phyloP scores from a whole-genome alignment of 805 yeast genomes.

The Myxozyma lipomycoides region DNA sequence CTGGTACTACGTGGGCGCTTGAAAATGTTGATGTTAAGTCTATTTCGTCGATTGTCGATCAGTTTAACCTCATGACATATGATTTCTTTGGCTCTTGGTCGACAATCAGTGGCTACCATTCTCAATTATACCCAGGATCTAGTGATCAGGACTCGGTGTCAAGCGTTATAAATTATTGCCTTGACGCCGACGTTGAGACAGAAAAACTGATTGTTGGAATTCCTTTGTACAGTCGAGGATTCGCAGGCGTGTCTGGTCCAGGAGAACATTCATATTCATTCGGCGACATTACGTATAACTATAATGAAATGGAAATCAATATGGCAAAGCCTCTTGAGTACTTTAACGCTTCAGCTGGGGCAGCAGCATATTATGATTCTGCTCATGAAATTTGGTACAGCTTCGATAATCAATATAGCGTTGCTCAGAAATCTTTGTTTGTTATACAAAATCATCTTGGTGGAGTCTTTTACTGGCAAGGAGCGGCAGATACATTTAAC shows the following conservation, averaged over 20 bases:
- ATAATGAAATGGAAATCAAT: slow-evolving; percentile 47
- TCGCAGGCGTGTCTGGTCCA: slow-evolving; percentile 42
- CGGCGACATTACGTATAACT: slow-evolving; percentile 46
- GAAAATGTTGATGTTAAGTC: slow-evolving; percentile 9
- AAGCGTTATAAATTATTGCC: slow-evolving; percentile 46
- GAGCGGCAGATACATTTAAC: slow-evolving; percentile 9
- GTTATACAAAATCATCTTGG: slow-evolving; percentile 49
- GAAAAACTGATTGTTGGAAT: slow-evolving; percentile 68
- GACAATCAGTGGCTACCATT: slow-evolving; percentile 55
- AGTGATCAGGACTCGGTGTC: slow-evolving; percentile 43
- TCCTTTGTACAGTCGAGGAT: slow-evolving; percentile 75
- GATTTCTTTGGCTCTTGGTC: slow-evolving; percentile 85
- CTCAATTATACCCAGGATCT: slow-evolving; percentile 55
- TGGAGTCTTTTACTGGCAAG: slow-evolving; percentile 86
- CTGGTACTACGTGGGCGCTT: slow-evolving; percentile 20
- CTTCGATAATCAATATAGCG: slow-evolving; percentile 62
- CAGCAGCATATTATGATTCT: slow-evolving; percentile 51
- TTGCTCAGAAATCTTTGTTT: slow-evolving; percentile 56
- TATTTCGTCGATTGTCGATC: slow-evolving; percentile 8
- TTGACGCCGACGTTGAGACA: slow-evolving; percentile 42
- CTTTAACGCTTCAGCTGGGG: slow-evolving; percentile 48
- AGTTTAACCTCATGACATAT: slow-evolving; percentile 75
- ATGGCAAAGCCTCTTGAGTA: slow-evolving; percentile 42
- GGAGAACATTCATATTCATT: slow-evolving; percentile 45
- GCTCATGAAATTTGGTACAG: slow-evolving; percentile 44